Base-by-base conservation (phyloP, 805 yeast genomes). In the Myxozyma neglecta region DNA sequence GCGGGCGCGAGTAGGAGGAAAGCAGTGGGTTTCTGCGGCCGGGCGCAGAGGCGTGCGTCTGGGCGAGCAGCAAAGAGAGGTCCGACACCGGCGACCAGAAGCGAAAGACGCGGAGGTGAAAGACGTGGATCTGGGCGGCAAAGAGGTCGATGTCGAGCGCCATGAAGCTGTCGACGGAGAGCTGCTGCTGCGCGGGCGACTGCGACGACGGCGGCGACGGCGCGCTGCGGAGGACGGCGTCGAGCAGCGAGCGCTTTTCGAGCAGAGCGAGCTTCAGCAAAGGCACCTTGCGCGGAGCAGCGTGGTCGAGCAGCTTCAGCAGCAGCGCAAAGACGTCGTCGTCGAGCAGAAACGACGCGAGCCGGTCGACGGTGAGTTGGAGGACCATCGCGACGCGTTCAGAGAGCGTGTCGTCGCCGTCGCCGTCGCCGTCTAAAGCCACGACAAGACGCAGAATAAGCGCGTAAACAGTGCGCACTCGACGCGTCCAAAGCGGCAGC, bases 21-120 rank as follows among this genome's bases (percentile, higher is more conserved):
- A 90, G 82, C 53, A 92, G 79, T 1, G 97, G 96, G 69, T 90
- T 90, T 61, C 83, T 69, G 57, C 83, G 75, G 63, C 84, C 69
- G 74, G 29, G 29, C 29, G 29, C 2, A 2, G 77, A 67, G 57
- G 75, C 69, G 56, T 72, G 74, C 37, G 72, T 71, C 4, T 77
- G 76, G 58, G 83, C 85, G 64, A 87, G 84, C 43, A 91, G 77
- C 59, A 92, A 77, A 0, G 96, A 87, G 60, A 87, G 84, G 75
- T 93, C 98, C 13, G 77, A 74, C 63, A 86, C 81, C 3, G 97
- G 91, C 59, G 89, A 86, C 97, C 97, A 93, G 1, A 74, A 70
- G 18, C 74, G 74, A 73, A 83, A 85, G 69, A 88, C 89, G 55
- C 80, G 81, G 60, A 86, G 76, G 71, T 89, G 90, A 60, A 91